A percentile compares a stretch with the other conserved stretches of the same genome.
These are phyloP conservation scores for Nicotiana undulata DNA, from an alignment of 257 asterid species.

Conservation along the genomic window DNA sequence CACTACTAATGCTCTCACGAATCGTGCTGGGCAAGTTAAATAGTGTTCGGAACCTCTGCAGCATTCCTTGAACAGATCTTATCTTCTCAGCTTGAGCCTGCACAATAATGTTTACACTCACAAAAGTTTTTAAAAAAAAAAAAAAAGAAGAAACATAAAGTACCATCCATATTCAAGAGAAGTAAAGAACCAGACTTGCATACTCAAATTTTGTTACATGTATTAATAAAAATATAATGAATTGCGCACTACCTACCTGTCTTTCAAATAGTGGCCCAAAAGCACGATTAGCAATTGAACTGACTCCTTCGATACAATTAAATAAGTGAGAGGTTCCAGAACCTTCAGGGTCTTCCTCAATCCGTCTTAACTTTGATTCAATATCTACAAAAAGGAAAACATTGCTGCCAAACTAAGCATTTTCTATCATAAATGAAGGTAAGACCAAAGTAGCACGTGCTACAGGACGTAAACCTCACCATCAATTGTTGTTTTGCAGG, in stretches of 20 bases:
- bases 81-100: slow-evolving; percentile 98
- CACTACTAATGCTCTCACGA: slow-evolving; percentile 86
- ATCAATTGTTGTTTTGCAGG: slow-evolving; percentile 98
- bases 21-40: slow-evolving; percentile 97
- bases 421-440: background rate
- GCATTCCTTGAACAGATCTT: slow-evolving; percentile 99
- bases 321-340: slow-evolving; percentile 81
- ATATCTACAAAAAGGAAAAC: slow-evolving; percentile 50
- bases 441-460: slow-evolving; percentile 1
- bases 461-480: slow-evolving; percentile 43
- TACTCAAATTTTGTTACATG: background rate
- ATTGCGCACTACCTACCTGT: slow-evolving; percentile 55
- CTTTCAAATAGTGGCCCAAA: slow-evolving; percentile 96
- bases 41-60: slow-evolving; percentile 94
- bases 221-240: slow-evolving; percentile 8
- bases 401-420: background rate
- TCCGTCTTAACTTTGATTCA: slow-evolving; percentile 87
- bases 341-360: slow-evolving; percentile 99
- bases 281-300: slow-evolving; percentile 82
- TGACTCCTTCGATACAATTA: slow-evolving; percentile 78
- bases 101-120: slow-evolving; percentile 8
- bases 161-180: background rate
- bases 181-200: background rate
- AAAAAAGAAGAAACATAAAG: background rate
- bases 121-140: background rate